Evolutionary conservation across 1,284 basidiomycete species (phyloP), one percentile per base, ranked within the genome.

Genomic region (Cryptococcus sp.): DNA sequence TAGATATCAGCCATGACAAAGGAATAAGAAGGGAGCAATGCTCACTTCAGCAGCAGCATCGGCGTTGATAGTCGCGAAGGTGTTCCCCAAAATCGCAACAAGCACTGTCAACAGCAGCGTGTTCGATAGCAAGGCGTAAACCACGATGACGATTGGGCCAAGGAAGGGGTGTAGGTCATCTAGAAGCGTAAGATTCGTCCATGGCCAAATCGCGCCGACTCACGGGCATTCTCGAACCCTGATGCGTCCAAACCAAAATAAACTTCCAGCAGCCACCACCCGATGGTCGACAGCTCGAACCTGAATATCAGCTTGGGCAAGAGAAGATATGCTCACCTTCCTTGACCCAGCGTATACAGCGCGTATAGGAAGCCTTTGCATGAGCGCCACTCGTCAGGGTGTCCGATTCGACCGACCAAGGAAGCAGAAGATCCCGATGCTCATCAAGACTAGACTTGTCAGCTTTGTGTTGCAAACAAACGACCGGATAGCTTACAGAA

Each of bases 31-130:
- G 12, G 18, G 26, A 42, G 44, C 28, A 38, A 40, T 38, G 50
- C 66, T 42, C 60, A 86, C 87, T 77, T 95, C 92, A 5, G 91
- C 89, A 11, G 82, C 82, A 18, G 92, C 92, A 72, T 95, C 92
- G 58, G 88, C 85, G 54, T 84, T 92, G 62, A 95, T 90, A 18
- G 80, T 87, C 0, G 89, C 83, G 68, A 95, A 97, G 0, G 92
- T 97, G 67, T 95, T 87, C 7, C 89, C 90, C 19, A 97, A 77
- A 41, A 95, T 92, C 5, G 76, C 90, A 84, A 76, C 59, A 40
- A 68, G 59, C 40, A 75, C 63, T 25, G 61, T 71, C 43, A 72
- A 56, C 47, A 73, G 57, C 16, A 69, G 74, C 0, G 91, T 94
- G 62, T 93, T 94, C 59, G 86, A 90, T 57, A 93, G 65, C 67